These are phyloP conservation scores for Neobulgaria alba DNA, from an alignment of 2,329 filamentous ascomycete species.

Conservation along the genomic window DNA sequence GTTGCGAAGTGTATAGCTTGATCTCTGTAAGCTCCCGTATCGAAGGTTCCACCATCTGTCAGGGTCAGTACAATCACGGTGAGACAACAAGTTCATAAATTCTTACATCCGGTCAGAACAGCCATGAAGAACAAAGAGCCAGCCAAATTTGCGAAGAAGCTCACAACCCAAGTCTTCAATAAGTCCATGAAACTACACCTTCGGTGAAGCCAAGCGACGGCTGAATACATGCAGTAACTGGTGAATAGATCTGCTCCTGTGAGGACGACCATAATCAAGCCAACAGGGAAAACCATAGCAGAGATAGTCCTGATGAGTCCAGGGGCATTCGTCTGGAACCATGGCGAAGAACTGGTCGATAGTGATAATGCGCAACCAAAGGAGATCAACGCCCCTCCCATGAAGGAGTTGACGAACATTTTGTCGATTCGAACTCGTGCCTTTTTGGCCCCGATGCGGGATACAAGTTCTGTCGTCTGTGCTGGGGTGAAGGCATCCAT, in stretches of 20 bases:
- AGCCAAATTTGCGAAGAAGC: slow-evolving; percentile 40
- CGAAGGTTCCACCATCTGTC: slow-evolving; percentile 38
- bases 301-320: slow-evolving; percentile 38
- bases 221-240: slow-evolving; percentile 32
- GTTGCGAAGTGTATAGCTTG: slow-evolving; percentile 38
- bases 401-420: slow-evolving; percentile 41
- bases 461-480: slow-evolving; percentile 42
- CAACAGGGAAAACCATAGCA: slow-evolving; percentile 40
- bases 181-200: slow-evolving; percentile 29
- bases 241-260: slow-evolving; percentile 42
- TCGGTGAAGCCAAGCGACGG: slow-evolving; percentile 35
- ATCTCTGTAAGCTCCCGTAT: slow-evolving; percentile 34
- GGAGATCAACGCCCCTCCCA: slow-evolving; percentile 42
- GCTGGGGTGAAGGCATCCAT: slow-evolving; percentile 37
- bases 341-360: slow-evolving; percentile 37
- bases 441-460: slow-evolving; percentile 41
- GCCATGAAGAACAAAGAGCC: slow-evolving; percentile 40
- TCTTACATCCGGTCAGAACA: slow-evolving; percentile 40
- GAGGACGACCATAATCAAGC: slow-evolving; percentile 40
- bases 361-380: slow-evolving; percentile 41
- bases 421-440: slow-evolving; percentile 45
- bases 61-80: not conserved
- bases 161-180: slow-evolving; percentile 34
- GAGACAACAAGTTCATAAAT: not conserved
- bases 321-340: slow-evolving; percentile 40